Base-by-base conservation (phyloP, 1,139 yeast genomes). In the Kazachstania sp. region DNA sequence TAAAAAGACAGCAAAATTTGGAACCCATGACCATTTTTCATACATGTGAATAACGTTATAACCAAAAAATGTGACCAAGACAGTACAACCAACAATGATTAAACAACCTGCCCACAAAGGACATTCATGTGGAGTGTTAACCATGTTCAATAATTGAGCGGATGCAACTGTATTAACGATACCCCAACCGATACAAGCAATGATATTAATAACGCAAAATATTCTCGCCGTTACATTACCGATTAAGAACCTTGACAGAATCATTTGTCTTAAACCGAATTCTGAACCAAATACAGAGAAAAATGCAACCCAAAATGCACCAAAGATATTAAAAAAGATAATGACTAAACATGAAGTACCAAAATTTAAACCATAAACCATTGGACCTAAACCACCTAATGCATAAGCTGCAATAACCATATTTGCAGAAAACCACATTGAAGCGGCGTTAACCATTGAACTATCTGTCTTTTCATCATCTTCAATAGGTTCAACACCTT, bases 121-220 rank as follows among this genome's bases (percentile, higher is more conserved):
- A 52, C 86, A 73, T 35, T 70, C 70, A 44, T 73, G 73, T 4
- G 70, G 69, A 13, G 47, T 46, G 68, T 86, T 85, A 54, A 87
- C 83, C 64, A 85, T 80, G 67, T 83, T 81, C 55, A 88, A 73
- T 61, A 87, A 72, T 65, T 86, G 94, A 30, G 95, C 95, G 32
- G 92, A 80, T 28, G 87, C 83, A 79, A 87, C 86, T 54, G 86
- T 84, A 69, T 87, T 88, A 42, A 86, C 94, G n/a, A 95, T 86
- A 66, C 94, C 87, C 96, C 96, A 87, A 55, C 97, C 96, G 53
- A 88, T 77, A 75, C 95, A 86, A 19, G 95, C 92, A 60, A 87
- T 67, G 59, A 82, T 77, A 64, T 87, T 87, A 60, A 87, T 73
- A 39, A 82, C 66, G n/a, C 94, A 82, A 61, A 87, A 84, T 50